Percentiles rank a stretch among this genome's conserved stretches.
Conservation (phyloP, 2,329 filamentous ascomycete genomes). For the Byssothecium circinans region DNA sequence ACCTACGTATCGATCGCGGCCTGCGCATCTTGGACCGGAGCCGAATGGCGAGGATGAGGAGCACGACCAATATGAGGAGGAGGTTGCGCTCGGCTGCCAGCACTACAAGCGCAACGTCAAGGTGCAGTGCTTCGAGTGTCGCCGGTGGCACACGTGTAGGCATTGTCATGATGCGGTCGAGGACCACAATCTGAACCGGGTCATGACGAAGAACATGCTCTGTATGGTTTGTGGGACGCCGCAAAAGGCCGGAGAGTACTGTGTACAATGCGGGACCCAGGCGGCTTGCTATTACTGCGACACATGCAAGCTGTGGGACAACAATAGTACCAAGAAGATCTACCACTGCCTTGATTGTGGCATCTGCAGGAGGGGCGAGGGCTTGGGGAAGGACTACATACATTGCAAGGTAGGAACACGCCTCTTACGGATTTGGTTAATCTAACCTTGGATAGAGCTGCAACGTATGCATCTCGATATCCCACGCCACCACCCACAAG, state of each 20-base stretch:
- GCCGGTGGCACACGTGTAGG: slow-evolving; percentile 90
- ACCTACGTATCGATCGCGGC: slow-evolving; percentile 32
- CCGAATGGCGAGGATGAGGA: slow-evolving; percentile 51
- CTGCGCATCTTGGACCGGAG: slow-evolving; percentile 30
- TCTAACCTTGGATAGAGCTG: slow-evolving; percentile 55
- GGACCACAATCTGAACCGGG: slow-evolving; percentile 75
- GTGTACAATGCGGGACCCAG: slow-evolving; percentile 72
- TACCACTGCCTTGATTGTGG: slow-evolving; percentile 97
- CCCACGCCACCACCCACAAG: slow-evolving; percentile 80
- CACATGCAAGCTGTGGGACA: slow-evolving; percentile 96
- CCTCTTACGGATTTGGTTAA: not conserved
- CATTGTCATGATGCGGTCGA: slow-evolving; percentile 89
- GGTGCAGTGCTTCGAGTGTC: slow-evolving; percentile 86
- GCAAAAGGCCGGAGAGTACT: slow-evolving; percentile 78
- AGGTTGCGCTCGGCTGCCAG: slow-evolving; percentile 69
- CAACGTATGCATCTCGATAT: slow-evolving; percentile 90
- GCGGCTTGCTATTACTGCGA: slow-evolving; percentile 90
- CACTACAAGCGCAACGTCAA: slow-evolving; percentile 98
- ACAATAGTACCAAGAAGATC: slow-evolving; percentile 85
- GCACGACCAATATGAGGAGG: slow-evolving; percentile 53
- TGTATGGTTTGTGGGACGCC: slow-evolving; percentile 93
- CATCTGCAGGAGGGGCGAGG: slow-evolving; percentile 87
- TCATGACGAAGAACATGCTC: slow-evolving; percentile 90
- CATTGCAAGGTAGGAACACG: slow-evolving; percentile 80
- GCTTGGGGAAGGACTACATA: slow-evolving; percentile 93